Conservation (phyloP, 306 rosid genomes). For the Pyrus bretschneideri region DNA sequence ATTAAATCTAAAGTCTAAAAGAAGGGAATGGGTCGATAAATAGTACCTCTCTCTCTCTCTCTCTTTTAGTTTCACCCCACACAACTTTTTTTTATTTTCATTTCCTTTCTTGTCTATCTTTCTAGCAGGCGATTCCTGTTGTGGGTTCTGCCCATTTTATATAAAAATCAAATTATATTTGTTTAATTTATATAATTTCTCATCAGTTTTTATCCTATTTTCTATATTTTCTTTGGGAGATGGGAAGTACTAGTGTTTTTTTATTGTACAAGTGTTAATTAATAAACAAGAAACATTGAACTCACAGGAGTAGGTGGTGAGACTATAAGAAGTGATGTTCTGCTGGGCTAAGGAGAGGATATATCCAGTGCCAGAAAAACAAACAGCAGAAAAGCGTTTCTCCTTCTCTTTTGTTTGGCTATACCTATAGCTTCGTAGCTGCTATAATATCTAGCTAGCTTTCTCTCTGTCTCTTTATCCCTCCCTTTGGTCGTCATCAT, state of each 20-base stretch:
- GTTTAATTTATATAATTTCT: background rate
- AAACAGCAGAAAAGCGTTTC: constrained; percentile 32
- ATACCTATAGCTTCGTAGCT: background rate
- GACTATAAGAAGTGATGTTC: constrained; percentile 60
- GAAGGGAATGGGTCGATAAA: background rate
- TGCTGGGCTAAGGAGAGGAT: constrained; percentile 17
- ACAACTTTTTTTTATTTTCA: constrained; percentile 25
- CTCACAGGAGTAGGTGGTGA: constrained; percentile 43
- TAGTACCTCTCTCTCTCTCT: background rate
- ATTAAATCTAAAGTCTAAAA: constrained; percentile 40
- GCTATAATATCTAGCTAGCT: constrained; percentile 16
- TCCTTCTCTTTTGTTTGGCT: constrained; percentile 24
- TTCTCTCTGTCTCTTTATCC: background rate
- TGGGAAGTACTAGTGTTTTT: constrained; percentile 1
- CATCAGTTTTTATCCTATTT: background rate
- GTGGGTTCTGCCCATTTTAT: constrained; percentile 33
- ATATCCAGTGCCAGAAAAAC: constrained; percentile 28
- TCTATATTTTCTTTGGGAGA: constrained; percentile 24
- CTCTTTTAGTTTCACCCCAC: background rate
- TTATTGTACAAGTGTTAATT: constrained; percentile 2
- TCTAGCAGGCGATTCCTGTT: constrained; percentile 79
- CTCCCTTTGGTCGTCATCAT: constrained; percentile 7
- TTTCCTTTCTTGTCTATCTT: constrained; percentile 47
- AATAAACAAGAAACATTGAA: constrained; percentile 1
- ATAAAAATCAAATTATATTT: background rate